Percentiles rank a stretch among this genome's conserved stretches.
These are phyloP conservation scores for Kalmanozyma brasiliensis DNA, from an alignment of 1,284 basidiomycete genomes.

Conservation along the genomic window DNA sequence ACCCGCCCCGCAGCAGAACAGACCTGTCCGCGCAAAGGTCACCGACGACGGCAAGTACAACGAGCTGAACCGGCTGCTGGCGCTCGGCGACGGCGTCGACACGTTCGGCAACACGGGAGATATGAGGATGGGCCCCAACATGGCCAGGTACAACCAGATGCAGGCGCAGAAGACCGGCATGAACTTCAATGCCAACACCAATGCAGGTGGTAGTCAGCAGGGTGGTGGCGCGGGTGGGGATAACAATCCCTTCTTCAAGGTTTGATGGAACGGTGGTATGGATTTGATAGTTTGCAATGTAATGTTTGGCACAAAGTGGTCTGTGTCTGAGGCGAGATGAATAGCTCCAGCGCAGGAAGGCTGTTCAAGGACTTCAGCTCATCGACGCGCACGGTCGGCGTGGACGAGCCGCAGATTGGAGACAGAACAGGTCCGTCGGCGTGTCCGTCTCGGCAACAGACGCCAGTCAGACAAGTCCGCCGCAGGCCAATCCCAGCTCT, in stretches of 20 bases:
- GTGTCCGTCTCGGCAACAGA: too few species aligned
- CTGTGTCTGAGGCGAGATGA: too few species aligned
- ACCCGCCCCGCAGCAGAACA: slow-evolving; percentile 25
- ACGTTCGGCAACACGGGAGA: slow-evolving; percentile 68
- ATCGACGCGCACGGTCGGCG: too few species aligned
- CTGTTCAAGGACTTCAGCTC: too few species aligned
- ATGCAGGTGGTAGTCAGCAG: slow-evolving; percentile 15
- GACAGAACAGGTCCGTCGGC: too few species aligned
- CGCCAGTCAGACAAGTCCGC: too few species aligned
- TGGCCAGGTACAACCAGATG: slow-evolving; percentile 44
- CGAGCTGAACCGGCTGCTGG: slow-evolving; percentile 65
- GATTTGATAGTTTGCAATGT: neutral
- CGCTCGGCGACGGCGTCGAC: slow-evolving; percentile 64
- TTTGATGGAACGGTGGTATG: slow-evolving; percentile 22
- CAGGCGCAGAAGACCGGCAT: slow-evolving; percentile 52
- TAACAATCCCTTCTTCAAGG: slow-evolving; percentile 60
- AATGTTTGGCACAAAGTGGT: too few species aligned
- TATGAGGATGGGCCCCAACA: slow-evolving; percentile 61
- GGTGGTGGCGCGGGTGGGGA: slow-evolving; percentile 16
- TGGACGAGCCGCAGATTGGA: too few species aligned
- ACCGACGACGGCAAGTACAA: slow-evolving; percentile 48
- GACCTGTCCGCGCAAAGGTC: slow-evolving; percentile 43
- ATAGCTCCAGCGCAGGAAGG: too few species aligned
- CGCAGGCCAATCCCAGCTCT: too few species aligned
- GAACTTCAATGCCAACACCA: slow-evolving; percentile 37